A percentile compares a stretch with the other conserved stretches of the same genome.
phyloP scores from a whole-genome alignment of 352 stramenopile genomes.

The Phytopythium chamaehyphon region DNA sequence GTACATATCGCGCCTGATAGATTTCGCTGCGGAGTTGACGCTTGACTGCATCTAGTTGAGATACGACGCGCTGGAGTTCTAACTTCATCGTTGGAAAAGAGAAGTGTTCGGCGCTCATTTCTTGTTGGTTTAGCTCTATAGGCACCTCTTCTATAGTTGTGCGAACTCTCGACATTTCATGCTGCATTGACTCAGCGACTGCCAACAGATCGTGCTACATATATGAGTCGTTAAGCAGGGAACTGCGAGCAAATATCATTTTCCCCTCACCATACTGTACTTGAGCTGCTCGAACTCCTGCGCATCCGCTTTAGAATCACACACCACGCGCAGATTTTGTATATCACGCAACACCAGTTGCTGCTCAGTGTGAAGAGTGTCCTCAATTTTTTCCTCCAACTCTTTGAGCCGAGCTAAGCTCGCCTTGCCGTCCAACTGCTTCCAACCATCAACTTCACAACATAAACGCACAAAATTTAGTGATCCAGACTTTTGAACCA shows the following conservation, averaged over 20 bases:
- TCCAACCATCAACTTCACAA: conserved; percentile 27
- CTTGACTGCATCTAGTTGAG: conserved; percentile 41
- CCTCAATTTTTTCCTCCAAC: conserved; percentile 16
- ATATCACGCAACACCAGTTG: conserved; percentile 20
- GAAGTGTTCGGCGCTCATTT: too few species aligned
- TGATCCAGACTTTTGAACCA: too few species aligned
- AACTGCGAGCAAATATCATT: not conserved
- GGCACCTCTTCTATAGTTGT: conserved; percentile 18
- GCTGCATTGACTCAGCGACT: conserved; percentile 40
- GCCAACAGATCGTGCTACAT: conserved; percentile 35
- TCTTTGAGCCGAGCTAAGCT: conserved; percentile 26
- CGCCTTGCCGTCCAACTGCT: conserved; percentile 34
- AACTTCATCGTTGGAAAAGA: conserved; percentile 7
- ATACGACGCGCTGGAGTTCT: conserved; percentile 21
- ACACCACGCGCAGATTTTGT: conserved; percentile 12
- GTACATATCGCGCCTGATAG: conserved; percentile 69
- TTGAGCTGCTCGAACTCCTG: conserved; percentile 33
- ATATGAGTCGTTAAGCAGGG: not conserved
- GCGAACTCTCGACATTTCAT: conserved; percentile 24
- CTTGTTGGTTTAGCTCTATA: too few species aligned
- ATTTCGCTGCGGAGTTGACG: conserved; percentile 64
- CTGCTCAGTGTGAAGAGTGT: conserved; percentile 23
- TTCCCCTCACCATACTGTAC: conserved; percentile 28
- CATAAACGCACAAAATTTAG: not conserved
- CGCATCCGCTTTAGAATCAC: conserved; percentile 14